Conservation (phyloP, 441 rosid genomes). For the Arabidopsis hybrid region DNA sequence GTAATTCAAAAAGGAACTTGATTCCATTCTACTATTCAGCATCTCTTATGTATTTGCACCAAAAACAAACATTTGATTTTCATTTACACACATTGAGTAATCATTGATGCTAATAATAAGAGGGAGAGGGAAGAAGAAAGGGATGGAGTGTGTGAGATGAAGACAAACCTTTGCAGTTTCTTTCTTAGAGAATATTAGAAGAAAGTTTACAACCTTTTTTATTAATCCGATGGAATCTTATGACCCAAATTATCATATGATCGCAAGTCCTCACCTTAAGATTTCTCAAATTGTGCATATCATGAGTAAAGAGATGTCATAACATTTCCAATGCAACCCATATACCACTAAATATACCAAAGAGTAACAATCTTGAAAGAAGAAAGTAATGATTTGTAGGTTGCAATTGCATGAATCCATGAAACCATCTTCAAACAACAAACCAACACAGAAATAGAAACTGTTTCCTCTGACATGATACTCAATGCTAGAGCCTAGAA, state of each 20-base stretch:
- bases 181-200: constrained; percentile 22
- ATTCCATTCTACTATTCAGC: constrained; percentile 45
- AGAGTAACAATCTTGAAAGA: not conserved
- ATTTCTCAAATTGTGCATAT: not conserved
- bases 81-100: not conserved
- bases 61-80: constrained; percentile 4
- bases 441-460: not conserved
- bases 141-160: constrained; percentile 35
- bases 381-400: not conserved
- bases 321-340: not conserved
- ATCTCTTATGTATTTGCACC: not conserved
- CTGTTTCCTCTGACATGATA: not conserved
- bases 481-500: constrained; percentile 15
- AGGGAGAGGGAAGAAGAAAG: constrained; percentile 32
- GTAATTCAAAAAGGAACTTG: constrained; percentile 52
- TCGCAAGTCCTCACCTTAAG: constrained; percentile 3
- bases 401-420: constrained; percentile 11
- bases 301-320: not conserved
- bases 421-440: not conserved
- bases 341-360: not conserved
- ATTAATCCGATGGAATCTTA: not conserved
- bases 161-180: not conserved
- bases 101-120: not conserved
- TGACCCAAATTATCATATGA: constrained; percentile 9
- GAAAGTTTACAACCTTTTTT: constrained; percentile 22